phyloP scores from a whole-genome alignment of 1,284 basidiomycete species.

The Bjerkandera adusta region DNA sequence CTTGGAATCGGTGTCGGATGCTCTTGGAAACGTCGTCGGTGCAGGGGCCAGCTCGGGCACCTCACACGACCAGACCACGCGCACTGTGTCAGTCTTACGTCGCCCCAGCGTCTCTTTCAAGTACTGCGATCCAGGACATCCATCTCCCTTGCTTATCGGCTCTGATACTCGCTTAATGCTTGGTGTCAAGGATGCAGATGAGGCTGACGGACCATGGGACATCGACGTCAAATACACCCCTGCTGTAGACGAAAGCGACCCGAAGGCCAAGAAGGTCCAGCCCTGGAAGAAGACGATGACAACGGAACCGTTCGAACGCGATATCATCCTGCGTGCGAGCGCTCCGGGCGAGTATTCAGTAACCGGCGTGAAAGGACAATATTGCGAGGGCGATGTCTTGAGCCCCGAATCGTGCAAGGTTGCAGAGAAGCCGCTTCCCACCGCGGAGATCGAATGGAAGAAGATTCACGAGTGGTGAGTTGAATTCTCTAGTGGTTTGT shows the following conservation, averaged over 20 bases:
- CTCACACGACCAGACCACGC: constrained; percentile 20
- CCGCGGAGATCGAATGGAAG: constrained; percentile 84
- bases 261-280: constrained; percentile 43
- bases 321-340: constrained; percentile 50
- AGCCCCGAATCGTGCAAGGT: constrained; percentile 80
- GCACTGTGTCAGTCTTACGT: constrained; percentile 74
- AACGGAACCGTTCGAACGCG: constrained; percentile 43
- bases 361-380: constrained; percentile 67
- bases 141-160: constrained; percentile 75
- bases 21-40: constrained; percentile 66
- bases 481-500: background rate
- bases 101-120: constrained; percentile 76
- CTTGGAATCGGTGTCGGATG: constrained; percentile 73
- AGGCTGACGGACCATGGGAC: constrained; percentile 66
- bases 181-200: constrained; percentile 48
- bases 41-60: constrained; percentile 38
- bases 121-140: constrained; percentile 69
- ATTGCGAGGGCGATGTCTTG: constrained; percentile 78
- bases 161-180: constrained; percentile 55
- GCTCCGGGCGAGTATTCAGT: constrained; percentile 86
- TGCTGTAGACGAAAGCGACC: constrained; percentile 33
- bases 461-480: constrained; percentile 88
- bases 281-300: constrained; percentile 63
- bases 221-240: constrained; percentile 63
- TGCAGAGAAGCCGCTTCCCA: constrained; percentile 72